phyloP scores from a whole-genome alignment of 2,329 filamentous ascomycete species.

The Podosphaera fusca region DNA sequence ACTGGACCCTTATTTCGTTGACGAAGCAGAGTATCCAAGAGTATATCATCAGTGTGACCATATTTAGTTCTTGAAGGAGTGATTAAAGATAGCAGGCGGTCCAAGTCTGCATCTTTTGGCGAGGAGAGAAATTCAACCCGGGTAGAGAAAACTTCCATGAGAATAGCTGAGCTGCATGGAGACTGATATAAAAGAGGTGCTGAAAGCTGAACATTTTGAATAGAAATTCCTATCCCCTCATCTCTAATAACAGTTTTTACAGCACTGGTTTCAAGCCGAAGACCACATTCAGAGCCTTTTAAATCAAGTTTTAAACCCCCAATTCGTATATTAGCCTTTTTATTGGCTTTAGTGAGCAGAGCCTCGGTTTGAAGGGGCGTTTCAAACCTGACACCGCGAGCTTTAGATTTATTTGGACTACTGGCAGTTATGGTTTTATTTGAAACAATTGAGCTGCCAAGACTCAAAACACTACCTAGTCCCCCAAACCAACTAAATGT shows the following conservation, averaged over 20 bases:
- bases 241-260: slow-evolving; percentile 60
- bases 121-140: slow-evolving; percentile 47
- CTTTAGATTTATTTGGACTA: slow-evolving; percentile 19
- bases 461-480: slow-evolving; percentile 70
- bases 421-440: slow-evolving; percentile 30
- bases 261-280: slow-evolving; percentile 54
- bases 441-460: slow-evolving; percentile 65
- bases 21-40: slow-evolving; percentile 72
- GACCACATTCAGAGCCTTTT: slow-evolving; percentile 52
- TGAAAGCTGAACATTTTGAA: slow-evolving; percentile 51
- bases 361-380: slow-evolving; percentile 17
- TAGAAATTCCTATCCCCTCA: slow-evolving; percentile 45
- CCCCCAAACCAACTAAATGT: slow-evolving; percentile 77
- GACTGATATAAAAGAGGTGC: slow-evolving; percentile 41
- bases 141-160: slow-evolving; percentile 39
- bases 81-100: slow-evolving; percentile 61
- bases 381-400: slow-evolving; percentile 36
- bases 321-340: slow-evolving; percentile 54
- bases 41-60: slow-evolving; percentile 73
- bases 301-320: slow-evolving; percentile 56
- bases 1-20: slow-evolving; percentile 75
- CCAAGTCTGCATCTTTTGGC: slow-evolving; percentile 61
- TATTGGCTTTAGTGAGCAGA: slow-evolving; percentile 11
- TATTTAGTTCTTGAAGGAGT: slow-evolving; percentile 81
- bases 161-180: slow-evolving; percentile 33